Percentiles rank a stretch among this genome's conserved stretches.
Evolutionary conservation across 805 yeast species (phyloP).

Genomic region (Clavispora phyllophila): DNA sequence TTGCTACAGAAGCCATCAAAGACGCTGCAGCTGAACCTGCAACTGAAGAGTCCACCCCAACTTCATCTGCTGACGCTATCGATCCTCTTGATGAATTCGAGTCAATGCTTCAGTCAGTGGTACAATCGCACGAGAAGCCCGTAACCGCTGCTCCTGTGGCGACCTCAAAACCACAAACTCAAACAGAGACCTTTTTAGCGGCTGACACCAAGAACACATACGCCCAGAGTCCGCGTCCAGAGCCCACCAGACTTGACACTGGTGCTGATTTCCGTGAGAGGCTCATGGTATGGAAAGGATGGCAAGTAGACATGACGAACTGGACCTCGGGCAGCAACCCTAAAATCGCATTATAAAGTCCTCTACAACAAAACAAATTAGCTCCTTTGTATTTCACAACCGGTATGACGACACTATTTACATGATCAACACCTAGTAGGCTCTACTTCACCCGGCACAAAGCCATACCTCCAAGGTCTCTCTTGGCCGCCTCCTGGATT

Average conservation of each 20-base stretch:
- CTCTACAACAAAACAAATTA: not conserved
- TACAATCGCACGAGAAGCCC: not conserved
- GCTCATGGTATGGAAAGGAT: slow-evolving; percentile 70
- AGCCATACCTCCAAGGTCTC: slow-evolving; percentile 67
- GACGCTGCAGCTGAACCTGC: not conserved
- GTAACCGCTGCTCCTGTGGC: not conserved
- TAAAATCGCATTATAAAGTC: slow-evolving; percentile 23
- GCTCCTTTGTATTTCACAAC: not conserved
- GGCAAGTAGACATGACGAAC: slow-evolving; percentile 80
- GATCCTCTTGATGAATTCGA: not conserved
- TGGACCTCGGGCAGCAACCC: slow-evolving; percentile 67
- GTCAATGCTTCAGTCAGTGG: not conserved
- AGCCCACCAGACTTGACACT: slow-evolving; percentile 10
- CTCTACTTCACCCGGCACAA: slow-evolving; percentile 65
- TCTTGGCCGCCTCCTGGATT: slow-evolving; percentile 79
- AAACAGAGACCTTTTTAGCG: not conserved
- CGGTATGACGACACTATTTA: slow-evolving; percentile 6
- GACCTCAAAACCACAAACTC: not conserved
- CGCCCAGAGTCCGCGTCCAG: slow-evolving; percentile 24
- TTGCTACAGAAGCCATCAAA: not conserved
- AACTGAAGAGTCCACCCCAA: not conserved
- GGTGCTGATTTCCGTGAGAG: slow-evolving; percentile 53
- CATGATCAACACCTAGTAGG: slow-evolving; percentile 3
- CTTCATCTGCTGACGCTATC: not conserved
- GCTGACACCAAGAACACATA: slow-evolving; percentile 22